phyloP scores from a whole-genome alignment of 805 yeast species.

The Kazachstania psychrophila region DNA sequence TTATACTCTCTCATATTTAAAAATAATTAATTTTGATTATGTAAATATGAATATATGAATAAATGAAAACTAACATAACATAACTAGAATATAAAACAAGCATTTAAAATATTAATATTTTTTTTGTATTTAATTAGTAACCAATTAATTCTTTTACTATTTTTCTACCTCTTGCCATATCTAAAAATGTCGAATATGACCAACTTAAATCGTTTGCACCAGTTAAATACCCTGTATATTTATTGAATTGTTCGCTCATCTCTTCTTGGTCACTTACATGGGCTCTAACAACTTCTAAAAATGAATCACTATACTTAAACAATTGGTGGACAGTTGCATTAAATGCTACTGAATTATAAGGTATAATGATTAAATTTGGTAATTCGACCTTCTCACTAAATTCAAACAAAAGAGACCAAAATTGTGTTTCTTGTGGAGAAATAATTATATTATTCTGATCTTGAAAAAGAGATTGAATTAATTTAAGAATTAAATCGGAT shows the following conservation, averaged over 20 bases:
- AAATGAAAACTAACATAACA: too few species aligned
- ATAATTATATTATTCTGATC: conserved; percentile 38
- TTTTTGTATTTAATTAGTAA: too few species aligned
- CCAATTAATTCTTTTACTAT: conserved; percentile 9
- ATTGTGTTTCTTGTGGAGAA: conserved; percentile 17
- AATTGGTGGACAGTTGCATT: conserved; percentile 37
- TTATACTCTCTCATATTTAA: too few species aligned
- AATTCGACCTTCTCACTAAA: background rate
- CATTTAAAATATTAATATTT: too few species aligned
- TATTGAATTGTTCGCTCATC: conserved; percentile 85
- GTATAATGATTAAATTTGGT: conserved; percentile 3
- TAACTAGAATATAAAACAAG: too few species aligned
- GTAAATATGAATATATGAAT: too few species aligned
- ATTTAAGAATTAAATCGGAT: conserved; percentile 50
- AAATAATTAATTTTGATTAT: too few species aligned
- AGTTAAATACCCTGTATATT: conserved; percentile 69
- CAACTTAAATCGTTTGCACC: conserved; percentile 87
- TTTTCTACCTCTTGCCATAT: conserved; percentile 56
- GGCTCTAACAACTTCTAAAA: conserved; percentile 45
- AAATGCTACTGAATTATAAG: conserved; percentile 34
- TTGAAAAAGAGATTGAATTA: conserved; percentile 38
- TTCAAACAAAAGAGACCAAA: conserved; percentile 19
- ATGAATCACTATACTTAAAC: conserved; percentile 56
- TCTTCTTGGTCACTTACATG: conserved; percentile 58
- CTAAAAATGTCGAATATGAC: conserved; percentile 77